Percentiles rank a stretch among this genome's conserved stretches.
phyloP scores from a whole-genome alignment of 495 filamentous ascomycete genomes.

The Lentithecium fluviatile region DNA sequence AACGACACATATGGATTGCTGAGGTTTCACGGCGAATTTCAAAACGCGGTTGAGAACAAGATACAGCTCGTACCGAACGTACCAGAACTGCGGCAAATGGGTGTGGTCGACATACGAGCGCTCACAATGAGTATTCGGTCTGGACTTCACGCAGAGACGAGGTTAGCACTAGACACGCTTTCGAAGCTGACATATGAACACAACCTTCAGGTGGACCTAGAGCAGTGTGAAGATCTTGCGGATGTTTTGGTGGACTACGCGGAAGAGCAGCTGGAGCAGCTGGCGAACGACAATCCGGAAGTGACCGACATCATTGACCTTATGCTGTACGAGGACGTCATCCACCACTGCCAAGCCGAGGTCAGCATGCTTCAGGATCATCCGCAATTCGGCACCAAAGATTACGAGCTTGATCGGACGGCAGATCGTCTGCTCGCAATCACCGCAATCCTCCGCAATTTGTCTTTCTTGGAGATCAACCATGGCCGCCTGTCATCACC shows the following conservation, averaged over 20 bases:
- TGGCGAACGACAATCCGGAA: conserved; percentile 76
- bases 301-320: conserved; percentile 80
- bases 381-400: conserved; percentile 69
- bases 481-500: conserved; percentile 68
- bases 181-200: conserved; percentile 67
- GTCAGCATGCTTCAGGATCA: conserved; percentile 65
- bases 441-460: conserved; percentile 87
- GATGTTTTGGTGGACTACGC: conserved; percentile 88
- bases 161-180: conserved; percentile 82
- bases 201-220: conserved; percentile 60
- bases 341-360: conserved; percentile 72
- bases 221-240: conserved; percentile 81
- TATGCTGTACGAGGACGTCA: conserved; percentile 80
- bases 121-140: conserved; percentile 89
- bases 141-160: conserved; percentile 82
- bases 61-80: conserved; percentile 62
- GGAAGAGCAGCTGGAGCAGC: conserved; percentile 76
- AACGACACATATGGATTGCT: too few species aligned
- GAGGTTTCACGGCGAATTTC: background rate
- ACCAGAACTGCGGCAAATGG: conserved; percentile 74
- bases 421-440: conserved; percentile 86
- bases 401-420: conserved; percentile 80
- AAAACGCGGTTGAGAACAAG: conserved; percentile 25
- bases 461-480: conserved; percentile 81
- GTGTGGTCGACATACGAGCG: conserved; percentile 86